Base-by-base conservation (phyloP, 371 early-diverging fungal species). In the Chytridium lagenaria region DNA sequence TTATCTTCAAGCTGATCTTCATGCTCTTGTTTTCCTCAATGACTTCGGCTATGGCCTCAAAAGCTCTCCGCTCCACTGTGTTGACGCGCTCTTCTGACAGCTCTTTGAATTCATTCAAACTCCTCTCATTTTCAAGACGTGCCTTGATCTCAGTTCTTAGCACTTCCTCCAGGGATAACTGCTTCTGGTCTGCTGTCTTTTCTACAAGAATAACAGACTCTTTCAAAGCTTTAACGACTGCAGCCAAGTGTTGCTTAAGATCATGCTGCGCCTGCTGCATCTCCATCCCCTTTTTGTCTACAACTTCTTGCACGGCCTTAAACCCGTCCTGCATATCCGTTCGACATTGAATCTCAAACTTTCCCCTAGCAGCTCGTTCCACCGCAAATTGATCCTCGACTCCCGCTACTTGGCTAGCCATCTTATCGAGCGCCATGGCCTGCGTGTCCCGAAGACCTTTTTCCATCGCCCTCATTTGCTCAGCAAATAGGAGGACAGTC, bases 111-210 rank as follows among this genome's bases (percentile, higher is more conserved):
- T 73, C 68, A 15, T 44, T 28, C 26, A 79, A 10, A 30, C 57
- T 59, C 36, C 71, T 16, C 50, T 76, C 78, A 19, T 73, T 71
- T 37, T 83, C 83, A 70, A 77, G 73, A 44, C 85, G 28, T 1
- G 81, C 68, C 26, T 78, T 80, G 50, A 85, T 79, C 66, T 85
- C 85, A 0, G 80, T 81, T 7, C 80, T 63, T 34, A 85, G 55
- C 1, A 85, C 83, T 26, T 83, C 78, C 52, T 85, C 85, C 1
- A 81, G 37, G 15, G 81, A 33, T 3, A 63, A 59, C 0, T 76
- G 22, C 65, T 77, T 78, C 59, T 69, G 69, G 23, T 79, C 75
- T 7, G 37, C 40, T 0, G 78, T 74, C 50, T 76, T 74, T 68
- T 83, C 83, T 2, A 76, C 73, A 0, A 81, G 69, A 0, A 68